phyloP scores from a whole-genome alignment of 176 grass and related monocot species.

The Oryza meridionalis region DNA sequence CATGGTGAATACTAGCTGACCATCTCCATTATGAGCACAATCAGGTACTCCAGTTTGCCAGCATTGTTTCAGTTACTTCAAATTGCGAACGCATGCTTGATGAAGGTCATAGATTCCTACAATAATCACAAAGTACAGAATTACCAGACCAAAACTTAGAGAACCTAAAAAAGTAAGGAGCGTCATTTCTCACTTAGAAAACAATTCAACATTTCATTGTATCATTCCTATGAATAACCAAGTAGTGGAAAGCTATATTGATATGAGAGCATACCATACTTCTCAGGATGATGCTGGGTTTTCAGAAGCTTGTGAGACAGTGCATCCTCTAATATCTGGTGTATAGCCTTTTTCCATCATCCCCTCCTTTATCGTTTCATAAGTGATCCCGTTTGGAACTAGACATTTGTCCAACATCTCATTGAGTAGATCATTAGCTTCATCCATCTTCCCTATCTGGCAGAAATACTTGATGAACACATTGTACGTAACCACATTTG shows the following conservation, averaged over 20 bases:
- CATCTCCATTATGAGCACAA: background rate
- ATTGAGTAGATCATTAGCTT: slow-evolving; percentile 81
- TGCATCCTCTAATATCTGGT: slow-evolving; percentile 69
- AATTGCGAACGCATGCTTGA: background rate
- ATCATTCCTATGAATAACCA: slow-evolving; percentile 18
- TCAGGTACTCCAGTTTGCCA: slow-evolving; percentile 16
- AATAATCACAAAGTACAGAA: background rate
- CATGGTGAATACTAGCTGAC: background rate
- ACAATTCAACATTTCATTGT: background rate
- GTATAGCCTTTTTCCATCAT: slow-evolving; percentile 92
- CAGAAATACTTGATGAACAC: slow-evolving; percentile 80
- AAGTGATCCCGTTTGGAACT: slow-evolving; percentile 76
- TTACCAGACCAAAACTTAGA: slow-evolving; percentile 19
- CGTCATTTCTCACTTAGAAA: background rate
- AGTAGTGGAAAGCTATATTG: slow-evolving; percentile 11
- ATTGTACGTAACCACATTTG: slow-evolving; percentile 87
- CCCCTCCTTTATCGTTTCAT: slow-evolving; percentile 75
- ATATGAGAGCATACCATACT: slow-evolving; percentile 30
- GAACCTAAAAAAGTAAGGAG: background rate
- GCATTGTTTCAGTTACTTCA: background rate
- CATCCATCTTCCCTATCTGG: slow-evolving; percentile 66
- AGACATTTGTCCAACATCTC: slow-evolving; percentile 88
- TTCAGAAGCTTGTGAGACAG: slow-evolving; percentile 45
- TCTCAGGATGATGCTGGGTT: slow-evolving; percentile 40
- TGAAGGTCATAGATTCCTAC: slow-evolving; percentile 1